Evolutionary conservation across 352 stramenopile genomes (phyloP), one percentile per base, ranked within the genome.

Genomic region (Peronospora destructor): DNA sequence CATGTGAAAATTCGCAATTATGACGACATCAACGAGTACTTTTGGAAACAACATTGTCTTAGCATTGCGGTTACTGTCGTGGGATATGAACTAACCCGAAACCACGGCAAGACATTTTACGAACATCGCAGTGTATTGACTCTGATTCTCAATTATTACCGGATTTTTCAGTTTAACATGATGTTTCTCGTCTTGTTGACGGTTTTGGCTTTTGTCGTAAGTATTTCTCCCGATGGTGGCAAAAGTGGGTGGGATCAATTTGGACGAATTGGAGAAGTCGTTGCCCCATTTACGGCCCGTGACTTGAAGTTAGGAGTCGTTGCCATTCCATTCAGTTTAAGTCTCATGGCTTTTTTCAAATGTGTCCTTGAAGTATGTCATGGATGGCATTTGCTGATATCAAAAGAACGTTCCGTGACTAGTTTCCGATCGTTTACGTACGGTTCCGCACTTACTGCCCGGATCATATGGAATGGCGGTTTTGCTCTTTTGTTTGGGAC

Each of bases 11-110:
- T 89, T 33, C 73, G 77, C 38, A 89, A 89, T 41, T 89, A 89
- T 54, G 77, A 89, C 53, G 77, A 89, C 36, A 78, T 89, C 32
- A 89, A 89, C 52, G 77, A 89, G 56, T 89, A 85, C 45, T 89
- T 89, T 39, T 89, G 77, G 77, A 84, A 83, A 41, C 47, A 48
- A 33, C 71, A 82, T 39, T 86, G 76, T 49, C 64, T 89, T 17
- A 77, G 54, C 19, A 80, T 89, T 35, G 28, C 60, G 1, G 53
- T 86, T 11, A 47, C 54, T 7, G 35, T 64, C 7, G 72, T 87
- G 30, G 77, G 73, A 0, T 29, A 56, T 11, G 73, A 85, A 36
- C 38, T 89, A 11, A 68, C 60, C 19, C 54, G 67, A 40, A 74
- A 83, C 46, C 74, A 87, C 52, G 71, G 69, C 56, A 89, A 89